phyloP scores from a whole-genome alignment of 768 basidiomycete genomes.

The Hygrocybe punicea region DNA sequence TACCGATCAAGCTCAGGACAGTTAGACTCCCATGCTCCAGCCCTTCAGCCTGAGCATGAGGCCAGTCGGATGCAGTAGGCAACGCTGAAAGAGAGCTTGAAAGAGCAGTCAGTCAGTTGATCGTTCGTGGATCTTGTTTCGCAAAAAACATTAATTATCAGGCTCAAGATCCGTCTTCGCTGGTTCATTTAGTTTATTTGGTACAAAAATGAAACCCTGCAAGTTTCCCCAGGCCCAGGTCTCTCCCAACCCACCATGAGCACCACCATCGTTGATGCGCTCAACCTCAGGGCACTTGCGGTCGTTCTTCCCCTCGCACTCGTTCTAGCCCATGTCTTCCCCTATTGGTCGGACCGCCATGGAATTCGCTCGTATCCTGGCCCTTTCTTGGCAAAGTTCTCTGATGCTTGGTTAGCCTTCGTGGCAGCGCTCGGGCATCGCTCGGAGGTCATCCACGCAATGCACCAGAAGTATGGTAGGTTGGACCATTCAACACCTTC shows the following conservation, averaged over 20 bases:
- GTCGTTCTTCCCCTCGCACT: slow-evolving; percentile 27
- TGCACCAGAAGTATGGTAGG: slow-evolving; percentile 72
- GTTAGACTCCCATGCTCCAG: too few relatives aligned
- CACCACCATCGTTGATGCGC: slow-evolving; percentile 9
- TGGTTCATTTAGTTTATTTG: too few relatives aligned
- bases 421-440: slow-evolving; percentile 67
- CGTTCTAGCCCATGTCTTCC: slow-evolving; percentile 39
- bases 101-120: too few relatives aligned
- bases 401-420: slow-evolving; percentile 70
- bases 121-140: too few relatives aligned
- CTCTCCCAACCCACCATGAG: not conserved
- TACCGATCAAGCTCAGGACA: too few relatives aligned
- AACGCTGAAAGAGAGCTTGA: too few relatives aligned
- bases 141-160: too few relatives aligned
- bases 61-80: too few relatives aligned
- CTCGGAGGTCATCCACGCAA: slow-evolving; percentile 66
- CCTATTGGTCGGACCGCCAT: slow-evolving; percentile 58
- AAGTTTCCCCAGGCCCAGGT: too few relatives aligned
- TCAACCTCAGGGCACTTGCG: slow-evolving; percentile 24
- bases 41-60: too few relatives aligned
- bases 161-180: too few relatives aligned
- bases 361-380: slow-evolving; percentile 64
- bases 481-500: not conserved
- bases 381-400: slow-evolving; percentile 66
- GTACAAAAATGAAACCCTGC: too few relatives aligned